Evolutionary conservation across 208 protist genomes (phyloP).

Genomic region (Crithidia bombi): DNA sequence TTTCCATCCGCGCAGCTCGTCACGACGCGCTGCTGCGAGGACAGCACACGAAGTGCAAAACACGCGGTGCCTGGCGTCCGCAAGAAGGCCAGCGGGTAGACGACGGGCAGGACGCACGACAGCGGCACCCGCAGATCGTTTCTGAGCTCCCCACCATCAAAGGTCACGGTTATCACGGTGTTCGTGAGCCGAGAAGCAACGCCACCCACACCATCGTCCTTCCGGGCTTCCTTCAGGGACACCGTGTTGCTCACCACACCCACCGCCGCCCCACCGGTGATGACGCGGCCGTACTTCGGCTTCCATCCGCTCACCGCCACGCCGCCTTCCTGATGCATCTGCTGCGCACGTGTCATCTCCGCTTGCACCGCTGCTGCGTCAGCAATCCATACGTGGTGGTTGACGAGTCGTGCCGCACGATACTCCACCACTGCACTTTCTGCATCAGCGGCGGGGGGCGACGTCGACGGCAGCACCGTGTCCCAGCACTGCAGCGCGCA

Average conservation of each 20-base stretch:
- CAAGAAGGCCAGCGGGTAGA: conserved; percentile 56
- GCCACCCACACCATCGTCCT: background rate
- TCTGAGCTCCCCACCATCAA: conserved; percentile 55
- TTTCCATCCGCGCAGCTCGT: conserved; percentile 65
- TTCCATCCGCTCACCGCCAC: conserved; percentile 57
- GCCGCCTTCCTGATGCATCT: background rate
- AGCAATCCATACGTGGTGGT: conserved; percentile 67
- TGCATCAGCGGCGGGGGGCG: background rate
- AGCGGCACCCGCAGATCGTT: conserved; percentile 73
- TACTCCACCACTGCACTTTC: conserved; percentile 33
- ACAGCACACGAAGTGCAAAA: conserved; percentile 63
- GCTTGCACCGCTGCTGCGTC: conserved; percentile 29
- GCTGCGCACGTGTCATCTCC: conserved; percentile 25
- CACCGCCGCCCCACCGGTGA: conserved; percentile 52
- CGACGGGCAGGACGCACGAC: conserved; percentile 66
- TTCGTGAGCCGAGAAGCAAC: conserved; percentile 35
- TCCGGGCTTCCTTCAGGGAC: background rate
- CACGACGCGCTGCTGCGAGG: conserved; percentile 42
- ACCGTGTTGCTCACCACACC: conserved; percentile 72
- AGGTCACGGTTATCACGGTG: conserved; percentile 51
- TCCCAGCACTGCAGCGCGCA: conserved; percentile 29
- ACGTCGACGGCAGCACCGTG: background rate
- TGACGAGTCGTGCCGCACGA: conserved; percentile 57
- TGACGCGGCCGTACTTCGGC: conserved; percentile 60
- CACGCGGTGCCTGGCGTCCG: conserved; percentile 46